Evolutionary conservation across 75 land plant species (phyloP), one percentile per base, ranked within the genome.

Genomic region (Cunninghamia lanceolata): DNA sequence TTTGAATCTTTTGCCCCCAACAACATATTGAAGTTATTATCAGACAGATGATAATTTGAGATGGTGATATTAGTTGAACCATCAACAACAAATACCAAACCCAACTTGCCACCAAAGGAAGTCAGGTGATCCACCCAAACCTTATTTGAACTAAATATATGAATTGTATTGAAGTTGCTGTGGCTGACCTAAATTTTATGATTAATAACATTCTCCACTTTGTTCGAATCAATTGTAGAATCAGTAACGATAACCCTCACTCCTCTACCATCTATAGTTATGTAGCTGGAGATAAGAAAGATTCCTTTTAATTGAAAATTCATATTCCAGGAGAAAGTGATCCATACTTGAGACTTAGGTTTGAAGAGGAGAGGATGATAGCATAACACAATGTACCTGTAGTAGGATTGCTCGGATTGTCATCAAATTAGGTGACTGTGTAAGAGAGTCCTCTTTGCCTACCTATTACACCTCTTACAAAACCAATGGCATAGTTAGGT

Each of bases 61-160:
- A 91, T 90, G 3, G 91, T 91, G 17, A 91, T 87, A 30, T 91
- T 89, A 2, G 92, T 91, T 17, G 92, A 82, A 52, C 91, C 89
- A 15, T 88, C 86, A 32, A 91, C 54, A 1, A 87, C 92, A 1
- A 84, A 87, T 2, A 88, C 76, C 45, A 91, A 52, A 5, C 14
- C 92, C 89, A 3, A 85, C 35, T 89, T 88, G 4, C 89, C 91
- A 71, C 84, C 53, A 3, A 83, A 85, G 50, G 89, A 87, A 3
- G 91, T 90, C 16, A 91, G 9, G 59, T 91, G 92, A 30, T 91
- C 92, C 36, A 91, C 84, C 92, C 89, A 91, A 1, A 87, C 76
- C 40, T 68, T 39, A 5, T 88, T 81, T 0, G 86, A 84, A 2
- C 11, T 0, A 28, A 47, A 91, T 5, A 91, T 88, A 75, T 91